A percentile compares a stretch with the other conserved stretches of the same genome.
These are phyloP conservation scores for Alternaria conjuncta DNA, from an alignment of 2,329 filamentous ascomycete species.

Conservation along the genomic window DNA sequence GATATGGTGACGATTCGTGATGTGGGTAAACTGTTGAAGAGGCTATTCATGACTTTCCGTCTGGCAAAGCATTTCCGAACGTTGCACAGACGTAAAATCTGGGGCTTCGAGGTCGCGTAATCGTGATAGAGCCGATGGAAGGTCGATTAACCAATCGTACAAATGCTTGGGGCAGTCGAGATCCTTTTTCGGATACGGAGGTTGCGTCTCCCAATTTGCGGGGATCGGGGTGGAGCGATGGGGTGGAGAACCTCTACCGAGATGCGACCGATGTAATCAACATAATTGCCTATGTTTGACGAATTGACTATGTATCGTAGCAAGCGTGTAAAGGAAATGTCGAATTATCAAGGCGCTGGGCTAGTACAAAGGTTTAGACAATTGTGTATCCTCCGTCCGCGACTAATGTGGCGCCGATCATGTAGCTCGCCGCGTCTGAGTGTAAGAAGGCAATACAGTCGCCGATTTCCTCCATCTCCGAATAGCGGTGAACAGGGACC, in stretches of 20 bases:
- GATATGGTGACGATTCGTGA: conserved; percentile 11
- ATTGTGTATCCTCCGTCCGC: conserved; percentile 59
- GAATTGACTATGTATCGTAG: neutral
- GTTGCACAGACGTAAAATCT: neutral
- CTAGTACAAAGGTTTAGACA: conserved; percentile 1
- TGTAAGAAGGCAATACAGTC: conserved; percentile 74
- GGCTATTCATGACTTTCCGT: conserved; percentile 1
- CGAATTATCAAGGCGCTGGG: neutral
- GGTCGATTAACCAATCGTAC: neutral
- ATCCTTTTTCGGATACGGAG: neutral
- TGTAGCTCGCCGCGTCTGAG: conserved; percentile 73
- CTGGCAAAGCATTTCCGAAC: conserved; percentile 26
- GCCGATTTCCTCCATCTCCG: conserved; percentile 69
- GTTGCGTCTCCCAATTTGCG: neutral
- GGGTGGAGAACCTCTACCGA: neutral
- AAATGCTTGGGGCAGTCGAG: neutral
- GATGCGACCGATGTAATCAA: neutral
- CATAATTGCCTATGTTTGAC: neutral
- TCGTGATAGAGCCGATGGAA: neutral
- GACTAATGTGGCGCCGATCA: conserved; percentile 74
- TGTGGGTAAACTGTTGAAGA: neutral
- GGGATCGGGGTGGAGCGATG: neutral
- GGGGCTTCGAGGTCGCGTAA: neutral
- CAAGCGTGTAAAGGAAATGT: neutral
- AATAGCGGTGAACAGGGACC: conserved; percentile 56